Percentiles rank a stretch among this genome's conserved stretches.
Evolutionary conservation across 805 yeast species (phyloP).

Genomic region (Metschnikowia sp.): DNA sequence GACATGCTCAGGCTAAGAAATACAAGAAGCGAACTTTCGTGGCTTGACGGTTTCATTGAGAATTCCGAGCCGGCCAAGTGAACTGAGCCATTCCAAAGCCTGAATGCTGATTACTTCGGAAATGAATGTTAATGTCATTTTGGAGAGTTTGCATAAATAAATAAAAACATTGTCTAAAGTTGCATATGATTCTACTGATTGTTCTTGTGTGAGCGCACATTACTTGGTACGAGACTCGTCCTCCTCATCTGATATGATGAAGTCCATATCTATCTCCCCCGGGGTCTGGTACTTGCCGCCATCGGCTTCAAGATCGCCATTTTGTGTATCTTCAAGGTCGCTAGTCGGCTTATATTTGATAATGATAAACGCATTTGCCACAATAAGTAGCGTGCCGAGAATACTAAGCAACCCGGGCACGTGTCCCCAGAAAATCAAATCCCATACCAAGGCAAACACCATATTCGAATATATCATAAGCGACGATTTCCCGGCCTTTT

Average conservation of each 20-base stretch:
- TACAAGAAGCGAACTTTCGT: slow-evolving; percentile 10
- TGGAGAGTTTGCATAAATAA: too few relatives aligned
- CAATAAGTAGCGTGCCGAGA: slow-evolving; percentile 65
- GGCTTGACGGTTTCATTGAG: slow-evolving; percentile 11
- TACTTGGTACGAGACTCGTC: background rate
- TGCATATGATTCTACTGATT: background rate
- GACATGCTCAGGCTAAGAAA: slow-evolving; percentile 9
- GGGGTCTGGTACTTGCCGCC: slow-evolving; percentile 16
- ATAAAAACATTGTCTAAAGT: too few relatives aligned
- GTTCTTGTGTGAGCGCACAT: background rate
- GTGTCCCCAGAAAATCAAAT: slow-evolving; percentile 66
- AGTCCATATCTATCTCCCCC: slow-evolving; percentile 16
- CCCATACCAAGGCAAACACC: slow-evolving; percentile 77
- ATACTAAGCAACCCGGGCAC: slow-evolving; percentile 67
- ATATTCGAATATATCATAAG: slow-evolving; percentile 74
- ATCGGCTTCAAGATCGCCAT: slow-evolving; percentile 8
- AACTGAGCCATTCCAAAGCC: too few relatives aligned
- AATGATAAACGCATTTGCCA: slow-evolving; percentile 61
- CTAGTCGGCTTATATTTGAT: slow-evolving; percentile 46
- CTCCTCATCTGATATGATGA: slow-evolving; percentile 16
- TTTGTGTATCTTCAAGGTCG: background rate
- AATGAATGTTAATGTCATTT: too few relatives aligned
- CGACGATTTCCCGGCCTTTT: slow-evolving; percentile 71
- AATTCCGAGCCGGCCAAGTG: background rate
- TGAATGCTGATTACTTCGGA: too few relatives aligned